Evolutionary conservation across 2,329 filamentous ascomycete species (phyloP).

Genomic region (Colletotrichum sp.): DNA sequence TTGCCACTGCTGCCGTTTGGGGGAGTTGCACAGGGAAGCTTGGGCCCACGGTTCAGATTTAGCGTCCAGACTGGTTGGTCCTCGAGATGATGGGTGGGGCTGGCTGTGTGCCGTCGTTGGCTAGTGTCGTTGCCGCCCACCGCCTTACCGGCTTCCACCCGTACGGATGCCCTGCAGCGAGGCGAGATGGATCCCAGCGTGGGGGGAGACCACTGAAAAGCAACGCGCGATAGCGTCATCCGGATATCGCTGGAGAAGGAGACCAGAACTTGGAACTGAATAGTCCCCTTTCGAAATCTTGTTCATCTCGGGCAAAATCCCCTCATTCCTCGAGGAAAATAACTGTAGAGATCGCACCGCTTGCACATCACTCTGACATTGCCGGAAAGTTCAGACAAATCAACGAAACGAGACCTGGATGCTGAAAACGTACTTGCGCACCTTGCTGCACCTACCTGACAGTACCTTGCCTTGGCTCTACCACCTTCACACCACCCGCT

Average conservation of each 20-base stretch:
- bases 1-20: not conserved
- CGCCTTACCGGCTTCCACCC: not conserved
- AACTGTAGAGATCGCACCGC: not conserved
- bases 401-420: not conserved
- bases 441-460: not conserved
- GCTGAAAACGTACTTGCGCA: not conserved
- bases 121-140: not conserved
- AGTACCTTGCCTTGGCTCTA: not conserved
- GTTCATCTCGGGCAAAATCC: not conserved
- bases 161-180: conserved; percentile 4
- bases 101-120: not conserved
- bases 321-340: not conserved
- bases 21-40: not conserved
- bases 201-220: conserved; percentile 7
- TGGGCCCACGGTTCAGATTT: not conserved
- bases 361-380: not conserved
- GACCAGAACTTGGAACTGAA: not conserved
- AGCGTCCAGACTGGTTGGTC: not conserved
- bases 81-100: not conserved
- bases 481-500: not conserved
- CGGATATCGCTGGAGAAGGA: not conserved
- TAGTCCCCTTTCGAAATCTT: not conserved
- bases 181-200: conserved; percentile 3
- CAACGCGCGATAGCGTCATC: conserved; percentile 19
- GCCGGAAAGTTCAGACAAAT: not conserved